These are phyloP conservation scores for Kalanchoe fedtschenkoi DNA, from an alignment of 164 flowering plant genomes.

Conservation along the genomic window DNA sequence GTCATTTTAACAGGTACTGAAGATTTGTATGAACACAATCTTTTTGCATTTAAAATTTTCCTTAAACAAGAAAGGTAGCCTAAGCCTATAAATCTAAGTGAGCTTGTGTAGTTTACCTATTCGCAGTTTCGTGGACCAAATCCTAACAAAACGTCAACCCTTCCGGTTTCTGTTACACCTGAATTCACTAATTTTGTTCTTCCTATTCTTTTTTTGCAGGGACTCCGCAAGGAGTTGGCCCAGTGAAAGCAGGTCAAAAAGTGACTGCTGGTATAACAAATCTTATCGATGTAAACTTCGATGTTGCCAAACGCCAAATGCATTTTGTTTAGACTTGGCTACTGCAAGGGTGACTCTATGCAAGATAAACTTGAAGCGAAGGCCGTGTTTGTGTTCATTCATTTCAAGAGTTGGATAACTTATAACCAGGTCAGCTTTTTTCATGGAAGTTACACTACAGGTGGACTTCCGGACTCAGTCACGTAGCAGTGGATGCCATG, in stretches of 20 bases:
- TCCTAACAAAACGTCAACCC: background rate
- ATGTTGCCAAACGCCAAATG: conserved; percentile 50
- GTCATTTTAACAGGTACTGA: conserved; percentile 84
- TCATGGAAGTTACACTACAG: too few species aligned
- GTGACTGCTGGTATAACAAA: conserved; percentile 90
- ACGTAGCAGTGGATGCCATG: too few species aligned
- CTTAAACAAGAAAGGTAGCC: background rate
- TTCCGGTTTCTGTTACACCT: background rate
- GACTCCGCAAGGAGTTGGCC: conserved; percentile 91
- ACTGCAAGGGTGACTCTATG: background rate
- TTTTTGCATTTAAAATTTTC: background rate
- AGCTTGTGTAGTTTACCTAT: too few species aligned
- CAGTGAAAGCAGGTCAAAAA: conserved; percentile 78
- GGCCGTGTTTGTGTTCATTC: background rate
- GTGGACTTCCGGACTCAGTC: too few species aligned
- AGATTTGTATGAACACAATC: background rate
- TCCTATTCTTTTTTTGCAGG: conserved; percentile 27
- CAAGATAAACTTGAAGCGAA: background rate
- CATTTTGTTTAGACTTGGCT: background rate
- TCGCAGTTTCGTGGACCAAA: background rate
- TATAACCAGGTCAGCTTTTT: too few species aligned
- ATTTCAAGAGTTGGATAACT: background rate
- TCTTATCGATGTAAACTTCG: conserved; percentile 57
- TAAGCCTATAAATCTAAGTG: background rate
- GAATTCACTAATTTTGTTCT: background rate